phyloP scores from a whole-genome alignment of 768 basidiomycete species.

The Gloeopeniophorella convolvens region DNA sequence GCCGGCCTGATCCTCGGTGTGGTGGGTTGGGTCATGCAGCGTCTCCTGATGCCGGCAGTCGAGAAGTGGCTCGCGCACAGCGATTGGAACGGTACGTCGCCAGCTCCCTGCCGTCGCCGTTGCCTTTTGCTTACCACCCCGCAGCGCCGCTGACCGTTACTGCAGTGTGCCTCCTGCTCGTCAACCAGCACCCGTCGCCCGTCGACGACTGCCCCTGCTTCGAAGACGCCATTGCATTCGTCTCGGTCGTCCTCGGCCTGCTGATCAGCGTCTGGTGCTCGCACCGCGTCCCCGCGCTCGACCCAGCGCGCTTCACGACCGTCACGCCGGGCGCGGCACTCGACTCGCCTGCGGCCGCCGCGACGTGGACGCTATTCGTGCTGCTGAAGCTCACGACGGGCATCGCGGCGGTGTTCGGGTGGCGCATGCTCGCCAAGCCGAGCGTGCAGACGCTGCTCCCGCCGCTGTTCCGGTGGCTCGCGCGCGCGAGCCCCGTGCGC shows the following conservation, averaged over 20 bases:
- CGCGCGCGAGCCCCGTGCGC: conserved; percentile 44
- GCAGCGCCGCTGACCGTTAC: conserved; percentile 55
- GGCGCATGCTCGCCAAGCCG: conserved; percentile 85
- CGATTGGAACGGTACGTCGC: conserved; percentile 32
- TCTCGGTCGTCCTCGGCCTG: conserved; percentile 78
- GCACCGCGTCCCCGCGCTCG: conserved; percentile 34
- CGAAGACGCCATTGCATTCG: conserved; percentile 91
- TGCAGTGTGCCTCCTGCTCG: conserved; percentile 58
- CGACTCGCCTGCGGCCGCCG: conserved; percentile 30
- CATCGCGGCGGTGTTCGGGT: conserved; percentile 71
- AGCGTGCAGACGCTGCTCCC: conserved; percentile 69
- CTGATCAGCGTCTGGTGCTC: conserved; percentile 63
- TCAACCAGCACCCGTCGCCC: conserved; percentile 90
- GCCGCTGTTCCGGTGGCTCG: conserved; percentile 72
- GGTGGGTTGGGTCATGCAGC: conserved; percentile 49
- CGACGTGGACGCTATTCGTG: conserved; percentile 34
- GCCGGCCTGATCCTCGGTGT: conserved; percentile 61
- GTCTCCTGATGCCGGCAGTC: conserved; percentile 31
- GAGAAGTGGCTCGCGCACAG: conserved; percentile 36
- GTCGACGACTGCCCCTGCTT: conserved; percentile 98
- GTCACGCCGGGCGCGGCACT: conserved; percentile 56
- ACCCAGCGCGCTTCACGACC: conserved; percentile 25
- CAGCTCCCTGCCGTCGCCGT: conserved; percentile 14
- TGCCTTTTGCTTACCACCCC: background rate
- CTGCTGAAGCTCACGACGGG: conserved; percentile 45